Conservation (phyloP, 2,329 filamentous ascomycete species). For the Pezicula neosporulosa region DNA sequence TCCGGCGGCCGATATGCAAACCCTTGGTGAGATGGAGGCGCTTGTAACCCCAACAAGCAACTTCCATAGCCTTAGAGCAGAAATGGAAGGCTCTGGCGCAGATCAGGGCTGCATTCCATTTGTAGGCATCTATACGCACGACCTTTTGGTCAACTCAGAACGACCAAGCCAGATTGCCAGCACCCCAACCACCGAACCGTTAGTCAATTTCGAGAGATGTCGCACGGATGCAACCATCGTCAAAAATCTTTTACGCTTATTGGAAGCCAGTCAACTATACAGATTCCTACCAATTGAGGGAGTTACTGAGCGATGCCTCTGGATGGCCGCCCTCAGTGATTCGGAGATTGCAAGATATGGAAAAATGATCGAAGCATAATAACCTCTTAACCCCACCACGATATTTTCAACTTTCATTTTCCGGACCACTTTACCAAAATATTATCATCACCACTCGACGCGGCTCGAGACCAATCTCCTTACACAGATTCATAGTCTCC, state of each 20-base stretch:
- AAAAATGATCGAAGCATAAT: conserved; percentile 26
- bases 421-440: background rate
- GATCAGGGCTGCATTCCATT: conserved; percentile 79
- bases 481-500: background rate
- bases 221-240: conserved; percentile 73
- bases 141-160: conserved; percentile 78
- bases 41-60: conserved; percentile 76
- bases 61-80: conserved; percentile 70
- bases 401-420: background rate
- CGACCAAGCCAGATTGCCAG: conserved; percentile 71
- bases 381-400: background rate
- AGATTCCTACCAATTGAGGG: conserved; percentile 72
- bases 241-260: conserved; percentile 73
- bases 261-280: conserved; percentile 76
- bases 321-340: conserved; percentile 75
- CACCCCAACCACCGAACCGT: conserved; percentile 60
- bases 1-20: conserved; percentile 59
- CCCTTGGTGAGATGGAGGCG: conserved; percentile 64
- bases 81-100: conserved; percentile 68
- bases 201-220: conserved; percentile 82
- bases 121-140: conserved; percentile 79
- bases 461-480: background rate
- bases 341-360: conserved; percentile 61
- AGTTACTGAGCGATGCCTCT: conserved; percentile 77
- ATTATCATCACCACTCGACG: background rate